Evolutionary conservation across 164 flowering plant genomes (phyloP), one percentile per base, ranked within the genome.

Genomic region (Taxillus chinensis): DNA sequence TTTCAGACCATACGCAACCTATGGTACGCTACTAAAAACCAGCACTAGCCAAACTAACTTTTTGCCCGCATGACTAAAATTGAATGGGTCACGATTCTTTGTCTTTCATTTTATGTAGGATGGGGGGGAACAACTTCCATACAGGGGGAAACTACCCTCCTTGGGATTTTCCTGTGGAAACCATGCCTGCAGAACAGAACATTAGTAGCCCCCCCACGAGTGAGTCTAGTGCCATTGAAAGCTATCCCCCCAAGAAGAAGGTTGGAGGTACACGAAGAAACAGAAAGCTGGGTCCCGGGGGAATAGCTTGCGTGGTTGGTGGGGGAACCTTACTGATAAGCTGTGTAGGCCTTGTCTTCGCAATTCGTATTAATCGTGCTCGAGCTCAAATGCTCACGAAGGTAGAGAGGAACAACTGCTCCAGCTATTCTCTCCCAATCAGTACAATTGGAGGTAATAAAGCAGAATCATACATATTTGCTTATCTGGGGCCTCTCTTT

Each of bases 121-220:
- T 91, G 59, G 83, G 80, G 37, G 89, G 89, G 12, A 91, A 88
- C 72, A 66, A 10, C 52, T 88, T 90, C 40, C 69, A 79, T 27
- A 52, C 8, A 49, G 83, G 55, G 53, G 78, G 16, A 41, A 70
- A 73, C 69, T 75, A 75, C 73, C 79, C 77, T 48, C 85, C 93
- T 1, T 86, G 95, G 96, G 59, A 61, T 45, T 83, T 79, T 57
- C 93, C 89, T 57, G 57, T 65, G 16, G 80, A 78, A 8, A 56
- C 14, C 55, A 16, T 69, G 11, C 77, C 86, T 5, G 42, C 14
- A 55, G 73, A 64, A 38, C 74, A 63, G 45, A 81, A 84, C 62
- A 73, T 77, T 53, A 67, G 60, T 41, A 71, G 68, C 58, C 83
- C 80, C 5, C 82, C 89, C 58, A 73, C 80, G 59, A 64, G 79